A percentile compares a stretch with the other conserved stretches of the same genome.
Conservation (phyloP, 345 rosid species). For the Nasturtium officinale region DNA sequence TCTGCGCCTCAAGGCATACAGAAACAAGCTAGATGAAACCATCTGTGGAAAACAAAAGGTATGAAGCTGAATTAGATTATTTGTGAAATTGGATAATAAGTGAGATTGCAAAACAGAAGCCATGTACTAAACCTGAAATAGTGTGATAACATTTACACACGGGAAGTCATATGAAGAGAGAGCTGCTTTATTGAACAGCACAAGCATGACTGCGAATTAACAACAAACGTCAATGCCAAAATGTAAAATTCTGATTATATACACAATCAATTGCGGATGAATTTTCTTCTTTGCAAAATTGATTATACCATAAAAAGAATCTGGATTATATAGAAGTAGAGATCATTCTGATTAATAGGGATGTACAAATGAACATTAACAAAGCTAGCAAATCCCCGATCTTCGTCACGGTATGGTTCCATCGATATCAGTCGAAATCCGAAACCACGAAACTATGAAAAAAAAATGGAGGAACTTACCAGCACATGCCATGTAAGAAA, state of each 20-base stretch:
- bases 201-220: slow-evolving; percentile 72
- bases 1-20: slow-evolving; percentile 67
- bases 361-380: neutral
- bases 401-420: neutral
- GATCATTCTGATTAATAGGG: neutral
- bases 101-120: neutral
- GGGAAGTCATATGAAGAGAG: slow-evolving; percentile 92
- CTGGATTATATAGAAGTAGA: neutral
- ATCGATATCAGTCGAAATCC: neutral
- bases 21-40: slow-evolving; percentile 74
- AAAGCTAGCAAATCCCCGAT: neutral
- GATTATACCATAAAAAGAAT: slow-evolving; percentile 6
- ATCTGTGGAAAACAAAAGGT: slow-evolving; percentile 51
- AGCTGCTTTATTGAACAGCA: slow-evolving; percentile 97
- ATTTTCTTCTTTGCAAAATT: neutral
- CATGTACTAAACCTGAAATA: slow-evolving; percentile 67
- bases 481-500: slow-evolving; percentile 93
- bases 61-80: neutral
- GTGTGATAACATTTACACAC: slow-evolving; percentile 82
- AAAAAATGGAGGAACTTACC: slow-evolving; percentile 47
- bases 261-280: neutral
- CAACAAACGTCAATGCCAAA: slow-evolving; percentile 9
- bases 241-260: neutral
- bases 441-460: neutral
- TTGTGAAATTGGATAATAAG: neutral